Base-by-base conservation (phyloP, 2,329 filamentous ascomycete species). In the Alternaria angustiovoidea region DNA sequence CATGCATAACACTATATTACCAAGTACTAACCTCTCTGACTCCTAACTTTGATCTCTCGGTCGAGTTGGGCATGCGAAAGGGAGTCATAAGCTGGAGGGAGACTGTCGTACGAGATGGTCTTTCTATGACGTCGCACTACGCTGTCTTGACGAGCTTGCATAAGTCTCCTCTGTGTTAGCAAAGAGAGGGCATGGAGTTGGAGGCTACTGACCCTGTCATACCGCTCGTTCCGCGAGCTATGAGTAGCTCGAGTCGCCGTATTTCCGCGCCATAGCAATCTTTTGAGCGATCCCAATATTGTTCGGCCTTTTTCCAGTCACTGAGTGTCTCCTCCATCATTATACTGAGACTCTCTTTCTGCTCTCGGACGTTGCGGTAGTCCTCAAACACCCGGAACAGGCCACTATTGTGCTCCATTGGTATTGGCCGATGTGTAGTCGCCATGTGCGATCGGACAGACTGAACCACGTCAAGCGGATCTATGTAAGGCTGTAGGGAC, bases 301-400 rank as follows among this genome's bases (percentile, higher is more conserved):
- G 67, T 56, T 79, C 72, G 7, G 73, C 68, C 16, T 64, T 64
- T 32, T 75, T 68, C 38, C 71, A 69, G 1, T 66, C 63, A 1
- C 72, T 63, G 0, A 68, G 49, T 16, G 73, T 74, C 4, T 77
- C 65, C 14, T 73, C 62, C 8, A 80, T 43, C 24, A 70, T 64
- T 4, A 51, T 47, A 24, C 76, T 60, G 4, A 79, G 55, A 4
- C 63, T 56, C 18, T 73, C 67, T n/a, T 77, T 78, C 44, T 80
- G 72, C 12, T 77, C 74, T 38, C 69, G 66, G 7, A 80, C 46
- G 28, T 75, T 71, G 26, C 77, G 69, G 61, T 80, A 81, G 30
- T 76, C 73, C 53, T 82, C 81, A 42, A 82, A 80, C 18, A 83
- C 73, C n/a, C 73, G 71, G 43, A 82, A 74, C 1, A 83, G 63